Base-by-base conservation (phyloP, 345 rosid species). In the Clarkia xantiana region DNA sequence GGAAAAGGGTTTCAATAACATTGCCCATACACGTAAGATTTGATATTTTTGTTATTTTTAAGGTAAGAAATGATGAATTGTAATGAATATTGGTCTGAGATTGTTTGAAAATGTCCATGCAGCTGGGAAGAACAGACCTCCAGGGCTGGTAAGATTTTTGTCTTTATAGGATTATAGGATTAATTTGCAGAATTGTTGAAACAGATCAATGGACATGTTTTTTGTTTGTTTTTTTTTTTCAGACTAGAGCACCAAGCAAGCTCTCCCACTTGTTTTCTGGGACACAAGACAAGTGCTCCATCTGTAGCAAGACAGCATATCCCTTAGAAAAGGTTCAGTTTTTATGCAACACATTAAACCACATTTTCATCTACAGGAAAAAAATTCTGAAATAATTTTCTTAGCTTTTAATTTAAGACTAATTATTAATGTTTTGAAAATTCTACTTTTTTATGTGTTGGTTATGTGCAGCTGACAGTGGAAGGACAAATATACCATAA, bases 1-100 rank as follows among this genome's bases (percentile, higher is more conserved):
- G 75, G 86, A 84, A 65, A 52, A 62, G 8, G 82, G 68, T 49
- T 77, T 62, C 66, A 53, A 64, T 47, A 76, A 73, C 69, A 76
- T 71, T 61, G 55, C 70, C 57, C 77, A 76, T 56, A 50, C 64
- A 51, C 59, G 80, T 75, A 52, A 61, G 38, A 52, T 17, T 19
- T 9, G 18, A 38, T 12, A 16, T 4, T 47, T 42, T 8, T 9
- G 1, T 18, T 12, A 8, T n/a, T 18, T 29, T 29, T 5, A 1
- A 29, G 36, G 36, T 29, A 29, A 29, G 2, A 2, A 29, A 29
- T 29, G 5, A 29, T n/a, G n/a, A n/a, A n/a, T 29, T 22, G 25
- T 22, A 22, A 22, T 22, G 25, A 22, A 22, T n/a, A n/a, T 22
- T 22, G 9, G 6, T 29, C 36, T 29, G 36, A 29, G 36, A 29